phyloP scores from a whole-genome alignment of 2,329 filamentous ascomycete genomes.

The Colletotrichum chrysophilum region DNA sequence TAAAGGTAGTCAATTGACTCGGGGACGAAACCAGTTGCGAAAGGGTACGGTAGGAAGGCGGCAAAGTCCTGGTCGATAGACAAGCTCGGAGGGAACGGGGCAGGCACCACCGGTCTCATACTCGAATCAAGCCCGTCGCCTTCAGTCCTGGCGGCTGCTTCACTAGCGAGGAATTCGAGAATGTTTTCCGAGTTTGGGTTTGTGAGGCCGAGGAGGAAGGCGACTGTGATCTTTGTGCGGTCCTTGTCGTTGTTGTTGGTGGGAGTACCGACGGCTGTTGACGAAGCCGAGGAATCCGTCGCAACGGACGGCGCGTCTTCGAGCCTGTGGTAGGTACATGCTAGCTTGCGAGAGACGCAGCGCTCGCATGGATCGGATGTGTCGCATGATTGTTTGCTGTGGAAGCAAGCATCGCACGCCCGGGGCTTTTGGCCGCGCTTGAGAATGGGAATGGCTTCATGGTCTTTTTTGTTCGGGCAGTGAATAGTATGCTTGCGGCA shows the following conservation, averaged over 20 bases:
- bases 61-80: slow-evolving; percentile 8
- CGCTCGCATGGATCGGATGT: slow-evolving; percentile 27
- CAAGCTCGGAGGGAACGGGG: neutral
- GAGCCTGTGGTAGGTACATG: slow-evolving; percentile 25
- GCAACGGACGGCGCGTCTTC: neutral
- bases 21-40: neutral
- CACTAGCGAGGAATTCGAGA: slow-evolving; percentile 23
- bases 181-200: slow-evolving; percentile 29
- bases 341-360: slow-evolving; percentile 24
- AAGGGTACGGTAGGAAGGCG: neutral
- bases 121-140: slow-evolving; percentile 1
- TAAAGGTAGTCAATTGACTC: neutral
- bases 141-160: slow-evolving; percentile 14
- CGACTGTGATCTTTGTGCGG: slow-evolving; percentile 25
- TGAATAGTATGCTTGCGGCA: slow-evolving; percentile 30
- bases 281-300: neutral
- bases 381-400: slow-evolving; percentile 33
- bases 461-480: slow-evolving; percentile 23
- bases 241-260: slow-evolving; percentile 1
- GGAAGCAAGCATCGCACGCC: slow-evolving; percentile 33
- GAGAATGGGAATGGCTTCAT: slow-evolving; percentile 20
- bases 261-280: neutral
- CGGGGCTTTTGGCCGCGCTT: slow-evolving; percentile 31
- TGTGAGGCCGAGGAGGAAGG: slow-evolving; percentile 29
- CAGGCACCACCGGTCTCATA: neutral